Percentiles rank a stretch among this genome's conserved stretches.
phyloP scores from a whole-genome alignment of 345 rosid species.

The Populus nigra region DNA sequence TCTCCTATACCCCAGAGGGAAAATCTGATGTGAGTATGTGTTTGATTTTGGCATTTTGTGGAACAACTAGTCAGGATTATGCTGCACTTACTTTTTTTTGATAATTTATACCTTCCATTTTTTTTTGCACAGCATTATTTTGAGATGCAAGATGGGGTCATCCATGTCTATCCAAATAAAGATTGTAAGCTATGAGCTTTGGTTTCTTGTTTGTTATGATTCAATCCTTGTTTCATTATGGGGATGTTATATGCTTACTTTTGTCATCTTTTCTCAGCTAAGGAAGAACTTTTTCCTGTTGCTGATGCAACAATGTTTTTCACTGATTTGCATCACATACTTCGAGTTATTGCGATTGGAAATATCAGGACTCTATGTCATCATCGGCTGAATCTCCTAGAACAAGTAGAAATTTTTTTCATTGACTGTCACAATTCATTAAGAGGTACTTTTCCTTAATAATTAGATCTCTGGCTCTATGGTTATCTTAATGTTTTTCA shows the following conservation, averaged over 20 bases:
- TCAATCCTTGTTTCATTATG: neutral
- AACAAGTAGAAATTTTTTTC: slow-evolving; percentile 54
- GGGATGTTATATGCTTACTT: neutral
- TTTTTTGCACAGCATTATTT: slow-evolving; percentile 67
- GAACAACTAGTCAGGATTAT: neutral
- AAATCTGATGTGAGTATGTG: slow-evolving; percentile 68
- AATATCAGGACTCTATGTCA: slow-evolving; percentile 92
- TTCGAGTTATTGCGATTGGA: slow-evolving; percentile 78
- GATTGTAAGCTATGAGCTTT: slow-evolving; percentile 50
- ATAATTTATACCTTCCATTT: slow-evolving; percentile 16
- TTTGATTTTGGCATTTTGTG: neutral
- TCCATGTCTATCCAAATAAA: slow-evolving; percentile 83
- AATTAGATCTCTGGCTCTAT: slow-evolving; percentile 16
- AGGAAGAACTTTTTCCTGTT: slow-evolving; percentile 80
- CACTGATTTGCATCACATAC: slow-evolving; percentile 78
- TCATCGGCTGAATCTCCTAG: slow-evolving; percentile 88
- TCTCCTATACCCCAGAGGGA: slow-evolving; percentile 66
- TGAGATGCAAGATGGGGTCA: slow-evolving; percentile 93
- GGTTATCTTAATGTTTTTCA: slow-evolving; percentile 28
- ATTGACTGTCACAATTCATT: neutral
- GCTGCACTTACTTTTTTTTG: slow-evolving; percentile 1
- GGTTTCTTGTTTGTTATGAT: slow-evolving; percentile 16
- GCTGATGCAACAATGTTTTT: slow-evolving; percentile 82
- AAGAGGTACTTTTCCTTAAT: slow-evolving; percentile 8
- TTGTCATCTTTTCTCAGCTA: slow-evolving; percentile 42